Conservation (phyloP, 75 land plant species). For the Picea sitchensis region DNA sequence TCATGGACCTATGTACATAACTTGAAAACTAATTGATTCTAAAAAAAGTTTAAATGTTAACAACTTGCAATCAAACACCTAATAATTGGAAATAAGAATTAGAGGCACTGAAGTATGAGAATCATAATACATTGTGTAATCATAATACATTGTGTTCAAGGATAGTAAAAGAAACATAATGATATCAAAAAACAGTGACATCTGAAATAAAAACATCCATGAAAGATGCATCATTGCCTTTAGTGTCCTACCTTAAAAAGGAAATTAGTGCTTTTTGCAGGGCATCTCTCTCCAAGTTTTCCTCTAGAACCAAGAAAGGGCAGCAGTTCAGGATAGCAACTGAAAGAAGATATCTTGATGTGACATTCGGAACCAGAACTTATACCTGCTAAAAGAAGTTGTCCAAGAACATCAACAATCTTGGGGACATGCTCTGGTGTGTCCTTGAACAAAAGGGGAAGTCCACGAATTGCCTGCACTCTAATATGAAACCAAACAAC, state of each 20-base stretch:
- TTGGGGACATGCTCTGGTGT: constrained; percentile 67
- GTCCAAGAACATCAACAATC: constrained; percentile 80
- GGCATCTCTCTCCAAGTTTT: constrained; percentile 93
- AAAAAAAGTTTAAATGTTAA: too few relatives aligned
- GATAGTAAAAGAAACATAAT: too few relatives aligned
- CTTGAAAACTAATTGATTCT: too few relatives aligned
- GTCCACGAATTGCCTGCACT: constrained; percentile 91
- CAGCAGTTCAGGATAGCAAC: not conserved
- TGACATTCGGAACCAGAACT: not conserved
- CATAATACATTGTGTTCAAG: too few relatives aligned
- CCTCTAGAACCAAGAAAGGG: constrained; percentile 42
- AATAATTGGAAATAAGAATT: too few relatives aligned
- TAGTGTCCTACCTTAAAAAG: constrained; percentile 74
- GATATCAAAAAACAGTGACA: too few relatives aligned
- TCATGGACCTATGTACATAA: too few relatives aligned
- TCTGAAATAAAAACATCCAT: too few relatives aligned
- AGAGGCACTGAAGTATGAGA: too few relatives aligned
- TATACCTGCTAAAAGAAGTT: constrained; percentile 72
- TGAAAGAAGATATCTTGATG: not conserved
- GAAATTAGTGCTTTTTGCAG: constrained; percentile 92
- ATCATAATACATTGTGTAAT: too few relatives aligned
- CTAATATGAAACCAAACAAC: constrained; percentile 49
- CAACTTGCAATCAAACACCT: too few relatives aligned
- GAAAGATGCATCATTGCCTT: constrained; percentile 35
- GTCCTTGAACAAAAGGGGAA: constrained; percentile 92